Evolutionary conservation across 257 asterid genomes (phyloP).

Genomic region (Solanum sitiens): DNA sequence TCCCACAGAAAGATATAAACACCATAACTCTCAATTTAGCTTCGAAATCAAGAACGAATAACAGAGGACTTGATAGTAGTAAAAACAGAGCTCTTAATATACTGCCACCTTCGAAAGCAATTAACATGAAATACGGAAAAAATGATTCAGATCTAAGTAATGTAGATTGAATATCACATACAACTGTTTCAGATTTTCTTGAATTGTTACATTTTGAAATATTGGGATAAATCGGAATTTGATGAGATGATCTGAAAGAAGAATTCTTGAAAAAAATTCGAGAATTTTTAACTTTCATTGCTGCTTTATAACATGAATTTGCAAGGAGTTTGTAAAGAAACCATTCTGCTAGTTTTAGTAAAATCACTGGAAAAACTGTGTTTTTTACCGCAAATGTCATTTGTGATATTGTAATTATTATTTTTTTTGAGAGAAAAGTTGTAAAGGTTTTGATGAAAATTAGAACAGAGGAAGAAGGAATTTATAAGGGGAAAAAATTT

Average conservation of each 20-base stretch:
- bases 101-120: constrained; percentile 90
- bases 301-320: constrained; percentile 55
- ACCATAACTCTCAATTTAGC: constrained; percentile 51
- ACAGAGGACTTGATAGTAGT: constrained; percentile 47
- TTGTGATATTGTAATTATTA: neutral
- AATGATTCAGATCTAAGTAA: constrained; percentile 44
- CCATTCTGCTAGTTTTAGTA: constrained; percentile 42
- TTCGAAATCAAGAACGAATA: constrained; percentile 27
- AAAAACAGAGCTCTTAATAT: constrained; percentile 54
- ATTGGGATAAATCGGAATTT: constrained; percentile 20
- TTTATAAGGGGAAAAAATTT: constrained; percentile 31
- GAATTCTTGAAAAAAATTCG: constrained; percentile 27
- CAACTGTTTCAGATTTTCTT: constrained; percentile 36
- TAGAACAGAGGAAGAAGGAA: constrained; percentile 14
- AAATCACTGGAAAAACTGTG: constrained; percentile 55
- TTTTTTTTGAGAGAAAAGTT: neutral
- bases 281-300: constrained; percentile 41
- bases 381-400: constrained; percentile 24
- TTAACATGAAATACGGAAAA: constrained; percentile 90
- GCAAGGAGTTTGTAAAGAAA: constrained; percentile 54
- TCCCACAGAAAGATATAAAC: constrained; percentile 77
- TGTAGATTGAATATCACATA: constrained; percentile 49
- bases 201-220: constrained; percentile 23
- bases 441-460: constrained; percentile 11
- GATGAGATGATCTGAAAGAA: constrained; percentile 12